Evolutionary conservation across 805 yeast genomes (phyloP).

Genomic region (Lipomyces japonicus): DNA sequence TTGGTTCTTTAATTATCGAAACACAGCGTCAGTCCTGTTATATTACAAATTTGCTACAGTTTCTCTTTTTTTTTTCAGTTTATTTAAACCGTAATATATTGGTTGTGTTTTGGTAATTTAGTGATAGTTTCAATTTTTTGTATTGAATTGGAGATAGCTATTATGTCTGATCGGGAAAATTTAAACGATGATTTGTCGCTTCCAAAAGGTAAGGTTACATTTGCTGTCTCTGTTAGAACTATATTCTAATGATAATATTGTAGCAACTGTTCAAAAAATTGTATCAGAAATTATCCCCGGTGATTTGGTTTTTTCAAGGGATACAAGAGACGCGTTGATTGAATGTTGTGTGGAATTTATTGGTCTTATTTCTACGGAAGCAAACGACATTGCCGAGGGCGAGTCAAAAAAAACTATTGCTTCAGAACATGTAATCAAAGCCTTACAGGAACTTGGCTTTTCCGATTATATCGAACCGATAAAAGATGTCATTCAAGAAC

Average conservation of each 20-base stretch:
- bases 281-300: constrained; percentile 83
- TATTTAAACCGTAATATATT: too few species aligned
- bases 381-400: constrained; percentile 92
- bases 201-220: constrained; percentile 41
- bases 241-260: not conserved
- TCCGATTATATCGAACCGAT: constrained; percentile 77
- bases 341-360: constrained; percentile 95
- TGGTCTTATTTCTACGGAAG: constrained; percentile 89
- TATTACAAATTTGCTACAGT: too few species aligned
- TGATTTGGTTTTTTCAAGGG: constrained; percentile 85
- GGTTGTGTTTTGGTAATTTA: too few species aligned
- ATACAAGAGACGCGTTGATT: constrained; percentile 89
- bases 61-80: too few species aligned
- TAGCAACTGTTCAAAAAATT: constrained; percentile 93
- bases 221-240: not conserved
- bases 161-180: constrained; percentile 31
- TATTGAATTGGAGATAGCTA: too few species aligned
- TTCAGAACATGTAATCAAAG: constrained; percentile 90
- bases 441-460: constrained; percentile 82
- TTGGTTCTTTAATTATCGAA: too few species aligned
- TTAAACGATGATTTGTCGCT: constrained; percentile 43
- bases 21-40: too few species aligned
- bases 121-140: not conserved
- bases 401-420: constrained; percentile 96
- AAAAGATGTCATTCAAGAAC: constrained; percentile 74